phyloP scores from a whole-genome alignment of 83 land plant species.

The Thuja plicata region DNA sequence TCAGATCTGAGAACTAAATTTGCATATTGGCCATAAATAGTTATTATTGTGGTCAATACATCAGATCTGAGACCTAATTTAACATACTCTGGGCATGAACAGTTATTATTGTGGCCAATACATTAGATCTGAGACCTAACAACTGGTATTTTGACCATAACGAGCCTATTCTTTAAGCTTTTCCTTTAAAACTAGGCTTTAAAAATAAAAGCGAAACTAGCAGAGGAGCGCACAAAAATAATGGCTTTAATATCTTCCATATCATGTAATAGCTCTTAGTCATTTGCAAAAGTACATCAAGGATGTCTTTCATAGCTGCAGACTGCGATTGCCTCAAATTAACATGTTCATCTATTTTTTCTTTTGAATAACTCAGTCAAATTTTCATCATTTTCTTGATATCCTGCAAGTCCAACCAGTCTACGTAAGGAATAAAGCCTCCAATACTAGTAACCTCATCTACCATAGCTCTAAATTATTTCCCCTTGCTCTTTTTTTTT shows the following conservation, averaged over 20 bases:
- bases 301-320: too few relatives aligned
- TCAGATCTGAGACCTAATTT: too few relatives aligned
- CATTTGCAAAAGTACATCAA: background rate
- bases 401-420: background rate
- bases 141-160: too few relatives aligned
- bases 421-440: slow-evolving; percentile 13
- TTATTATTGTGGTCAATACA: too few relatives aligned
- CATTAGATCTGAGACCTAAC: too few relatives aligned
- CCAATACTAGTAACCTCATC: background rate
- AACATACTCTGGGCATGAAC: too few relatives aligned
- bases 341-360: background rate
- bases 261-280: background rate
- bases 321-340: background rate
- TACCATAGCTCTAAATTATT: background rate
- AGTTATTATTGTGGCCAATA: too few relatives aligned
- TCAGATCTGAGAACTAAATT: too few relatives aligned
- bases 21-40: too few relatives aligned
- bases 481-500: too few relatives aligned
- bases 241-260: background rate
- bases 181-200: background rate
- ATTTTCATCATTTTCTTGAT: background rate
- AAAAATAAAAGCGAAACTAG: background rate
- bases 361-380: background rate
- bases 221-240: background rate
- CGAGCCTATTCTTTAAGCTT: background rate